phyloP scores from a whole-genome alignment of 495 filamentous ascomycete genomes.

The Xanthoparmelia taractica region DNA sequence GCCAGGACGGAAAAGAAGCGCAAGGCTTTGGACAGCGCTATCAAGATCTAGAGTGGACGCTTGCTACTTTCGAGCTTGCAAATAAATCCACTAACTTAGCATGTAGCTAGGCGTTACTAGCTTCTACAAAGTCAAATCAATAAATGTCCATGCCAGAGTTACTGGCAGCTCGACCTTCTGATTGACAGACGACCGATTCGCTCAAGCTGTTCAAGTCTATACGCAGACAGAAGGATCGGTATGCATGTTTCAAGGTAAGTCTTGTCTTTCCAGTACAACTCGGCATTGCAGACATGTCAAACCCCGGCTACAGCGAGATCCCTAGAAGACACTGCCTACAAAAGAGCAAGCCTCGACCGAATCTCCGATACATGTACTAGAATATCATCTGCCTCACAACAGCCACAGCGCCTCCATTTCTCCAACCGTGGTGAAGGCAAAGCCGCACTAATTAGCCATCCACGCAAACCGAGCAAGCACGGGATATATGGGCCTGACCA shows the following conservation, averaged over 20 bases:
- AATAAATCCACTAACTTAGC: not conserved
- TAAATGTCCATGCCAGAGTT: not conserved
- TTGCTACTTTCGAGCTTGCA: not conserved
- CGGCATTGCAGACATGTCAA: not conserved
- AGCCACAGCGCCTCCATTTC: too few species aligned
- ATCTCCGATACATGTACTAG: too few species aligned
- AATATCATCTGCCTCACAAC: too few species aligned
- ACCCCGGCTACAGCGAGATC: too few species aligned
- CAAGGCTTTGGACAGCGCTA: conserved; percentile 83
- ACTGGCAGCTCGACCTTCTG: not conserved
- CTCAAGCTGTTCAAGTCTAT: too few species aligned
- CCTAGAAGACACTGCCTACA: too few species aligned
- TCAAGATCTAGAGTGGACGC: conserved; percentile 71
- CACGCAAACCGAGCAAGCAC: too few species aligned
- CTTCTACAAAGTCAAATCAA: not conserved
- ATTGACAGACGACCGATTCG: too few species aligned
- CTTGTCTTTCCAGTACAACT: not conserved
- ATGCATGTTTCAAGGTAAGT: not conserved
- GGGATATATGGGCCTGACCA: too few species aligned
- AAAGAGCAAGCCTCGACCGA: too few species aligned
- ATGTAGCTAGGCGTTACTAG: not conserved
- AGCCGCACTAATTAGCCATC: too few species aligned
- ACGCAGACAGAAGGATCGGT: not conserved
- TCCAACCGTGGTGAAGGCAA: too few species aligned
- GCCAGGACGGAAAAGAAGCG: conserved; percentile 90